Conservation (phyloP, 257 asterid species). For the Scutellaria minor region DNA sequence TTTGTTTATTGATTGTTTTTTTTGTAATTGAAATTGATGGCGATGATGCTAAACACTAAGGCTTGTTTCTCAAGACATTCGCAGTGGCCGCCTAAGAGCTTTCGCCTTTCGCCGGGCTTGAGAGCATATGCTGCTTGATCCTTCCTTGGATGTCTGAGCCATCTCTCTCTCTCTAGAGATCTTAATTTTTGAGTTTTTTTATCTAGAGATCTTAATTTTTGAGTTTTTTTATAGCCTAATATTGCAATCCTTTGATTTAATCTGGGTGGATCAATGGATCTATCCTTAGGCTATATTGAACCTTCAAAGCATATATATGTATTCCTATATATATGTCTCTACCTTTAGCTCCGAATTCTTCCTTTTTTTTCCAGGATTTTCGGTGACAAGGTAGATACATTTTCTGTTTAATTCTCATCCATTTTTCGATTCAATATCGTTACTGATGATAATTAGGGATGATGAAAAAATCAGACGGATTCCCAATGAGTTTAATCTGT, state of each 20-base stretch:
- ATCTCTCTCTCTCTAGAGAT: neutral
- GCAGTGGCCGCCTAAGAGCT: slow-evolving; percentile 82
- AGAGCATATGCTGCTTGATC: slow-evolving; percentile 44
- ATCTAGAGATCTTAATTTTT: neutral
- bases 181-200: neutral
- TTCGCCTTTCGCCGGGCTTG: slow-evolving; percentile 60
- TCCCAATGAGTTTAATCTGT: slow-evolving; percentile 60
- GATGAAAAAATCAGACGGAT: slow-evolving; percentile 77
- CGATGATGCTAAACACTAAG: slow-evolving; percentile 56
- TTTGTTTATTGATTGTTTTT: too few species aligned
- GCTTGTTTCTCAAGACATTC: slow-evolving; percentile 85
- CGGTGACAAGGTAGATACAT: slow-evolving; percentile 61
- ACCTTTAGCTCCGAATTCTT: slow-evolving; percentile 44
- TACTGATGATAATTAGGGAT: slow-evolving; percentile 39
- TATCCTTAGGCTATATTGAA: slow-evolving; percentile 57
- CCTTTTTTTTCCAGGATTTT: slow-evolving; percentile 18
- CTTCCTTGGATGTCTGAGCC: slow-evolving; percentile 63
- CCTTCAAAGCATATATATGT: slow-evolving; percentile 19
- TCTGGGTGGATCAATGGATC: slow-evolving; percentile 44
- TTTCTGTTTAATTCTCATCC: neutral
- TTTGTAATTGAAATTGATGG: neutral
- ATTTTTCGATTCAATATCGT: neutral
- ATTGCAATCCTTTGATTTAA: slow-evolving; percentile 54
- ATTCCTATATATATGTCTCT: slow-evolving; percentile 41
- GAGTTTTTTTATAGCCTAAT: slow-evolving; percentile 39